Evolutionary conservation across 2,329 filamentous ascomycete species (phyloP).

Genomic region (Gnomoniopsis smithogilvyi): DNA sequence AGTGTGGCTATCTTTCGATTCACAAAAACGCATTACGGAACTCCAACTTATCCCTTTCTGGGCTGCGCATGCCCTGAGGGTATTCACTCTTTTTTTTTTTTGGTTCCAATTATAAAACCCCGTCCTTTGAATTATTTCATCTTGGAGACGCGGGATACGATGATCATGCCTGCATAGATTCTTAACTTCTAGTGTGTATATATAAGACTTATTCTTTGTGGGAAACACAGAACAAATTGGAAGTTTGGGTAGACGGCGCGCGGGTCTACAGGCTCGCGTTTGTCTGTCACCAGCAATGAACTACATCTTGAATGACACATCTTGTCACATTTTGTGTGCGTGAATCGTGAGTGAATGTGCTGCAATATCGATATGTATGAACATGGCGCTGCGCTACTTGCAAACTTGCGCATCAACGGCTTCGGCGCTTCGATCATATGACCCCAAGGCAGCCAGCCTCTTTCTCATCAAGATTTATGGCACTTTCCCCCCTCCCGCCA

Average conservation of each 20-base stretch:
- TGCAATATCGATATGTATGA: no score
- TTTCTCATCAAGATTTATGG: no score
- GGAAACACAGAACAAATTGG: background rate
- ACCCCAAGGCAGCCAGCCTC: no score
- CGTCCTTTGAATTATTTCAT: slow-evolving; percentile 1
- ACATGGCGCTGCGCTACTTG: no score
- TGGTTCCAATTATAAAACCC: slow-evolving; percentile 7
- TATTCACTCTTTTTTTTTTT: background rate
- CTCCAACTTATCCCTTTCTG: background rate
- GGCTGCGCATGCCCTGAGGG: background rate
- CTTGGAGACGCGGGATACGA: background rate
- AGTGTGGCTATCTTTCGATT: background rate
- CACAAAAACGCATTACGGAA: background rate
- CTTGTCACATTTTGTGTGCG: no score
- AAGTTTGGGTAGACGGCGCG: background rate
- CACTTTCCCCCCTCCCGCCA: no score
- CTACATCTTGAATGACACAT: background rate
- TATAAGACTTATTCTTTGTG: slow-evolving; percentile 2
- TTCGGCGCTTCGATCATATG: no score
- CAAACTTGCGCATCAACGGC: no score
- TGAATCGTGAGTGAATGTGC: no score
- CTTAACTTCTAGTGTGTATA: slow-evolving; percentile 19
- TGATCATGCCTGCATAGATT: slow-evolving; percentile 16
- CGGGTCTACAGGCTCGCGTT: background rate
- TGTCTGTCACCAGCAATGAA: background rate